Conservation (phyloP, 2,329 filamentous ascomycete genomes). For the Cryphonectria radicalis region DNA sequence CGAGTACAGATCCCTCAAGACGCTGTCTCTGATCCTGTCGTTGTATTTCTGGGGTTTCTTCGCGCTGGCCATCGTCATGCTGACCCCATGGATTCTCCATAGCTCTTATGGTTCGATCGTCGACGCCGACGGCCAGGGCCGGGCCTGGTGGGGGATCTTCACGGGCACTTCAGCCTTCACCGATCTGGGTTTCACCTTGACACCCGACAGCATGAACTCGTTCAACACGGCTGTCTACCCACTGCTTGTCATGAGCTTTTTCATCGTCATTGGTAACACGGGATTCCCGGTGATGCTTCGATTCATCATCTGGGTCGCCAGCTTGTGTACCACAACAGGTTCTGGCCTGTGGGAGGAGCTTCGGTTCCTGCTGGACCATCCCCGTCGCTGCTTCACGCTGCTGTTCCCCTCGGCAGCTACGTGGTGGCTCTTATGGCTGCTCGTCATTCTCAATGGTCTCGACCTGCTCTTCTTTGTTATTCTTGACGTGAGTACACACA, state of each 20-base stretch:
- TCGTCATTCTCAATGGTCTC: constrained; percentile 79
- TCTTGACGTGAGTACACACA: constrained; percentile 70
- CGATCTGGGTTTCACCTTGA: constrained; percentile 92
- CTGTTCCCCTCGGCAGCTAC: constrained; percentile 88
- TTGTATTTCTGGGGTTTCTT: constrained; percentile 86
- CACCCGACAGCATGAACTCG: constrained; percentile 89
- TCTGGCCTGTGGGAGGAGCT: constrained; percentile 87
- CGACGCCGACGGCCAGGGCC: constrained; percentile 62
- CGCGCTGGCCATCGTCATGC: constrained; percentile 71
- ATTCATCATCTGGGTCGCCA: constrained; percentile 84
- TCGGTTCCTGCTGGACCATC: constrained; percentile 89
- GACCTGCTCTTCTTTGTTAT: constrained; percentile 92
- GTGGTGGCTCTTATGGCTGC: constrained; percentile 93
- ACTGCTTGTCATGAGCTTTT: constrained; percentile 77
- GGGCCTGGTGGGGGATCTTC: constrained; percentile 91
- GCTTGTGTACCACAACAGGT: constrained; percentile 65
- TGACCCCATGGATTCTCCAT: constrained; percentile 80
- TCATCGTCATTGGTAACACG: constrained; percentile 94
- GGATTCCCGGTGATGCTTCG: constrained; percentile 94
- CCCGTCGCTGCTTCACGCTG: constrained; percentile 92
- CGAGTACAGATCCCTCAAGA: constrained; percentile 91
- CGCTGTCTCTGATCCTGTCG: constrained; percentile 76
- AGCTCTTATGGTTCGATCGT: constrained; percentile 68
- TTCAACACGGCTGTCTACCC: constrained; percentile 79
- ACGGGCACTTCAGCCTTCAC: constrained; percentile 88